These are phyloP conservation scores for Begonia fuchsioides DNA, from an alignment of 306 rosid genomes.

Conservation along the genomic window DNA sequence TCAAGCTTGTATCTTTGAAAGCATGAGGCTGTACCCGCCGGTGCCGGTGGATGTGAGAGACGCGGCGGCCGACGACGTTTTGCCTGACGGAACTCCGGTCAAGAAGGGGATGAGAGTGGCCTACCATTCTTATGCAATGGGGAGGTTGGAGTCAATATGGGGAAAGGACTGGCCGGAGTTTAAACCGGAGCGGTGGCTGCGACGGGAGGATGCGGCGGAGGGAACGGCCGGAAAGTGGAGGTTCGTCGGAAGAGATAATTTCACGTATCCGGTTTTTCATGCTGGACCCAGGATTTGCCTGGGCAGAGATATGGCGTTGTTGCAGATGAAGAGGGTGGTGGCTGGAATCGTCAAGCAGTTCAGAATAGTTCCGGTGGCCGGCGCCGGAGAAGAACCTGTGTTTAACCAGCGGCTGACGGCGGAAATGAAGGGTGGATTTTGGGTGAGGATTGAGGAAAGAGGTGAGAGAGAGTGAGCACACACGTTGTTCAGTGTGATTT, in stretches of 20 bases:
- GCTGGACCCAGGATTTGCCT: constrained; percentile 59
- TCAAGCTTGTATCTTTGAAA: constrained; percentile 47
- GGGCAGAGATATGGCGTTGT: constrained; percentile 64
- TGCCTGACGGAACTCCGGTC: constrained; percentile 42
- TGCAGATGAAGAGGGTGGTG: constrained; percentile 40
- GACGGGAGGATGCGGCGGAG: not conserved
- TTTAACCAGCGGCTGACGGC: too few species aligned
- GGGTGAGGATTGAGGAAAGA: too few species aligned
- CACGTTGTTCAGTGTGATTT: too few species aligned
- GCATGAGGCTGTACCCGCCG: constrained; percentile 55
- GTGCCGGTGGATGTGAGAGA: constrained; percentile 23
- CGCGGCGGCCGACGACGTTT: constrained; percentile 21
- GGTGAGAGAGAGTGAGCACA: too few species aligned
- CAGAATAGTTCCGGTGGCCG: too few species aligned
- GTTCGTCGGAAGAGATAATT: constrained; percentile 30
- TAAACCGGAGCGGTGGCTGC: constrained; percentile 51
- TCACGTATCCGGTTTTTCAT: constrained; percentile 43
- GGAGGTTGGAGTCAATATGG: constrained; percentile 36
- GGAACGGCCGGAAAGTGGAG: constrained; percentile 16
- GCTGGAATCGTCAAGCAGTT: too few species aligned
- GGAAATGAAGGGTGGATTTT: too few species aligned
- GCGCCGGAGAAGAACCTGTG: too few species aligned
- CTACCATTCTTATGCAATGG: constrained; percentile 42
- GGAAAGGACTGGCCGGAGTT: constrained; percentile 38
- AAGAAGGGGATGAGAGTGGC: constrained; percentile 36